These are phyloP conservation scores for Colletotrichum paranaense DNA, from an alignment of 2,329 filamentous ascomycete species.

Conservation along the genomic window DNA sequence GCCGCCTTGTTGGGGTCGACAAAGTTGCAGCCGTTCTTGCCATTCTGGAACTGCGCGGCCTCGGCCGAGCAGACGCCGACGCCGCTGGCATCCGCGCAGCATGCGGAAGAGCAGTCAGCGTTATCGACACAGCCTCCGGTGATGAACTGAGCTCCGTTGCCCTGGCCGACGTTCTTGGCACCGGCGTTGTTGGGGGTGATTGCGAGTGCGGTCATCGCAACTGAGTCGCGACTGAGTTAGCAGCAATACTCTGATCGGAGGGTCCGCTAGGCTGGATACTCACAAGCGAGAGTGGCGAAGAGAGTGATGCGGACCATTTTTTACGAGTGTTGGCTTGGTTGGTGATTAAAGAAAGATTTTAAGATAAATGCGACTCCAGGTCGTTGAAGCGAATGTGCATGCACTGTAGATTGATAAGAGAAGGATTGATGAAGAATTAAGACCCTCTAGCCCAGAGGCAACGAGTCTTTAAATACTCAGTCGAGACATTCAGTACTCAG, in stretches of 20 bases:
- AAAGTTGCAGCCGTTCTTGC: conserved; percentile 49
- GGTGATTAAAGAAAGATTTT: background rate
- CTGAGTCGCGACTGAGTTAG: conserved; percentile 9
- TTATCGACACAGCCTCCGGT: conserved; percentile 44
- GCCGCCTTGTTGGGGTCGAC: conserved; percentile 35
- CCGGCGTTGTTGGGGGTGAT: conserved; percentile 40
- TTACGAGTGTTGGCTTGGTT: background rate
- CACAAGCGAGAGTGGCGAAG: conserved; percentile 41
- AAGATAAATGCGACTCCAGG: conserved; percentile 19
- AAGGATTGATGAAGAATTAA: background rate
- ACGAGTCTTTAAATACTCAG: background rate
- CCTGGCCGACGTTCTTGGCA: conserved; percentile 32
- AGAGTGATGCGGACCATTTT: conserved; percentile 42
- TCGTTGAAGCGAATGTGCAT: conserved; percentile 24
- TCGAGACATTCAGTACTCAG: too few species aligned
- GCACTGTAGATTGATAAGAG: conserved; percentile 3
- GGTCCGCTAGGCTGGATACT: conserved; percentile 17
- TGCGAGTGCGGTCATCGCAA: conserved; percentile 36
- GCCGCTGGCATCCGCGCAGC: conserved; percentile 43
- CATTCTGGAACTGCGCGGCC: conserved; percentile 42
- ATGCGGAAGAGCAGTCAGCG: conserved; percentile 42
- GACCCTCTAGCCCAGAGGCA: background rate
- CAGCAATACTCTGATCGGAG: background rate
- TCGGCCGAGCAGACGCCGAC: conserved; percentile 44
- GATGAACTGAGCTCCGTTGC: conserved; percentile 42